Evolutionary conservation across 2,329 filamentous ascomycete species (phyloP), one percentile per base, ranked within the genome.

Genomic region (Coniochaeta hoffmannii): DNA sequence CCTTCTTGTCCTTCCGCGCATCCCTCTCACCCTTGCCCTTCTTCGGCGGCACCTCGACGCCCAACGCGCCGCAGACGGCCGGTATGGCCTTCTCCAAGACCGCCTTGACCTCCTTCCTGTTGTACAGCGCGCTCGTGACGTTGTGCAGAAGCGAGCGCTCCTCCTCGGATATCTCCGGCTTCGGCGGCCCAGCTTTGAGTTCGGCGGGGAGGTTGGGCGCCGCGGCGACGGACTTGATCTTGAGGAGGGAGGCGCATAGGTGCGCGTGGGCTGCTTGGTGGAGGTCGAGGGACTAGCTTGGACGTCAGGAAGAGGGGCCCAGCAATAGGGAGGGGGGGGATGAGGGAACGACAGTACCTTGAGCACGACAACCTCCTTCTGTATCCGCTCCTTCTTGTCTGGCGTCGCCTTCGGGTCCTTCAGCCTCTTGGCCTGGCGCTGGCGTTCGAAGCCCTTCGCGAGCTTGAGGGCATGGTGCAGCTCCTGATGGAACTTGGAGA

Each of bases 381-480:
- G 81, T 31, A 92, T 71, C 19, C 87, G 76, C 56, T 74, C 71
- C 22, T 81, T 72, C 64, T 84, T 82, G 46, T 78, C 78, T 9
- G 70, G 60, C 1, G 69, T 66, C 15, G 71, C 63, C 53, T 73
- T 75, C 53, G 72, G 71, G 28, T 82, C 79, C 52, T 71, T 76
- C 14, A 81, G 68, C 41, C 78, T 74, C 67, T 83, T 86, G 58
- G 86, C 79, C 57, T 88, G 78, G 60, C 90, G 88, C 71, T 93
- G 89, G 49, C 88, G 80, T 73, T 93, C 89, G 65, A 90, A 87
- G 50, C 86, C 85, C 66, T 89, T 90, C 56, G 85, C 86, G 11
- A 78, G 75, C 69, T 90, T 90, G 58, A 93, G 76, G 0, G 86
- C 86, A 56, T 82, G 79, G 58, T 79, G 78, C 9, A 93, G 74